phyloP scores from a whole-genome alignment of 192 early-diverging fungal species.

The Mortierella alpina region DNA sequence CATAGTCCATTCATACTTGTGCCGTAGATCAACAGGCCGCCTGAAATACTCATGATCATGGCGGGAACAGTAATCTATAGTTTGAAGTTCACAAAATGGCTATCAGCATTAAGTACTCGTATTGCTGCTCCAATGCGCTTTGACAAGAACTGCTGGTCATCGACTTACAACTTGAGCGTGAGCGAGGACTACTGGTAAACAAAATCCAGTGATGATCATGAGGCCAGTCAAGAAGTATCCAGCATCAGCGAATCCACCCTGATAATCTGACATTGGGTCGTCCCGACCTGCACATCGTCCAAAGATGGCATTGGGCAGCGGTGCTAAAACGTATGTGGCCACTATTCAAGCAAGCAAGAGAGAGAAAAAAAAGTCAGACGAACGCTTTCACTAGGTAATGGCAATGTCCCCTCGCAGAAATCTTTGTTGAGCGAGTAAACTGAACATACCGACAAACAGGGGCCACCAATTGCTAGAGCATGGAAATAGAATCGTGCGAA shows the following conservation, averaged over 20 bases:
- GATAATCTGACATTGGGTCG: slow-evolving; percentile 76
- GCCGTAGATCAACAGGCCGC: slow-evolving; percentile 93
- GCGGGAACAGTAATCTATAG: slow-evolving; percentile 80
- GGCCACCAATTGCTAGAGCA: slow-evolving; percentile 92
- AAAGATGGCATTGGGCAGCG: slow-evolving; percentile 90
- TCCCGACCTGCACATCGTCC: slow-evolving; percentile 74
- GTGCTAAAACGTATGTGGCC: slow-evolving; percentile 91
- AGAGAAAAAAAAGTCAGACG: slow-evolving; percentile 2
- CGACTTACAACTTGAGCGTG: slow-evolving; percentile 78
- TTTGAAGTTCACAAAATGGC: background rate
- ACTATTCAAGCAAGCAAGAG: slow-evolving; percentile 52
- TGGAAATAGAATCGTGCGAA: background rate
- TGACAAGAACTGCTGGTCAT: background rate
- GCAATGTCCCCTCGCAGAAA: background rate
- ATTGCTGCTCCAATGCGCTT: background rate
- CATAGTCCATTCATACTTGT: slow-evolving; percentile 71
- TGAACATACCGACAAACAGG: slow-evolving; percentile 77
- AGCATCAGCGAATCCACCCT: slow-evolving; percentile 69
- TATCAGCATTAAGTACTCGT: background rate
- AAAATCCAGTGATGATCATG: slow-evolving; percentile 92
- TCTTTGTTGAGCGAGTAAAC: background rate
- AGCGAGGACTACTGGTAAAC: slow-evolving; percentile 84
- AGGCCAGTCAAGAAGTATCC: slow-evolving; percentile 91
- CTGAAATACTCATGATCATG: slow-evolving; percentile 90
- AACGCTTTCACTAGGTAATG: background rate